phyloP scores from a whole-genome alignment of 192 early-diverging fungal genomes.

The Diversispora epigaea region DNA sequence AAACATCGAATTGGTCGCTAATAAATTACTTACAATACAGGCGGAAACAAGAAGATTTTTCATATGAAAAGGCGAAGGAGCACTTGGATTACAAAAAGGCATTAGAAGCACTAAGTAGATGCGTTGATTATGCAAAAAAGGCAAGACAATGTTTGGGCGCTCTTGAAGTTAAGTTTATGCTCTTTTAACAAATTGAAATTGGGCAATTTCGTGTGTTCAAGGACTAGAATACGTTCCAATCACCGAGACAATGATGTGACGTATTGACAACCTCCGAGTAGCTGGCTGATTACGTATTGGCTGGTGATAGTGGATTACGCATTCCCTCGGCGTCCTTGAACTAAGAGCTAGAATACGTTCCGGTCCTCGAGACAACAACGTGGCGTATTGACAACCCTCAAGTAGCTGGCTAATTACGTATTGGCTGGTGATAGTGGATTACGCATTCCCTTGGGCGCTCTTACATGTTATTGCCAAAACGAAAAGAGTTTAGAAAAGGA shows the following conservation, averaged over 20 bases:
- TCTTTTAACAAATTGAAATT: not conserved
- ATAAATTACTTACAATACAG: conserved; percentile 8
- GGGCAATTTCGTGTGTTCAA: conserved; percentile 22
- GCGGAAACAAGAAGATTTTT: not conserved
- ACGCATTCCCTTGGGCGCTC: conserved; percentile 17
- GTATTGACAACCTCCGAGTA: conserved; percentile 25
- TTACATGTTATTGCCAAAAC: conserved; percentile 21
- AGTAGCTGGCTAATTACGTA: conserved; percentile 21
- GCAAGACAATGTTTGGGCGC: conserved; percentile 12
- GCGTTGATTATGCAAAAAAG: not conserved
- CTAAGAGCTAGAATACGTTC: conserved; percentile 30
- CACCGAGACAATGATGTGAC: conserved; percentile 13
- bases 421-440: conserved; percentile 26
- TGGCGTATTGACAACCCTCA: conserved; percentile 28
- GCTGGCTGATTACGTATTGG: conserved; percentile 22
- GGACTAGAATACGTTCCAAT: conserved; percentile 22
- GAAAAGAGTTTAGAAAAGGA: conserved; percentile 1
- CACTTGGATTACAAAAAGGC: conserved; percentile 11
- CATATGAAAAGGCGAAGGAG: not conserved
- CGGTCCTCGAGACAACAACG: conserved; percentile 17
- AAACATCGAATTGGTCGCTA: conserved; percentile 7
- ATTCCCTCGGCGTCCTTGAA: not conserved
- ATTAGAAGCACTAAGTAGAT: not conserved
- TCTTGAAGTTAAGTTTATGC: conserved; percentile 1
- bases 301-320: conserved; percentile 19